Evolutionary conservation across 2,329 filamentous ascomycete genomes (phyloP).

Genomic region (Paraphaeosphaeria sporulosa): DNA sequence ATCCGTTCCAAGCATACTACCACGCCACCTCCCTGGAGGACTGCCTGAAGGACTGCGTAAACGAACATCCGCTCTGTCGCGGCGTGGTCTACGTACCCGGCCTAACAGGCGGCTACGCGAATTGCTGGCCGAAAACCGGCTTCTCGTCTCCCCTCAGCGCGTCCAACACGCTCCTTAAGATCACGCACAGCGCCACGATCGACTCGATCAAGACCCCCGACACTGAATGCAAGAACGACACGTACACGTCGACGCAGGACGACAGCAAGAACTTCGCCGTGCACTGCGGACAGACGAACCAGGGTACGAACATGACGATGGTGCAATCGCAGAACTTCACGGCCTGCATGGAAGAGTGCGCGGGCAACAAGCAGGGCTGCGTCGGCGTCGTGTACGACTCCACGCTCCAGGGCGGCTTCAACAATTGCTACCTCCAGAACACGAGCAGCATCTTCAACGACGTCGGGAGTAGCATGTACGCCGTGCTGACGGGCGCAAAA

Average conservation of each 20-base stretch:
- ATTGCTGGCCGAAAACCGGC: conserved; percentile 41
- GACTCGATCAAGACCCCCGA: conserved; percentile 29
- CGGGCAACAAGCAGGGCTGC: conserved; percentile 29
- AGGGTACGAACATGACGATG: conserved; percentile 38
- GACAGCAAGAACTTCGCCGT: conserved; percentile 36
- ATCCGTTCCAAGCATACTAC: conserved; percentile 32
- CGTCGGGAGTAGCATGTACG: conserved; percentile 30
- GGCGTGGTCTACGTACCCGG: conserved; percentile 39
- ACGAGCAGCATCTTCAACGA: conserved; percentile 32
- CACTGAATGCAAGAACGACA: conserved; percentile 22
- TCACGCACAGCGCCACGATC: conserved; percentile 37
- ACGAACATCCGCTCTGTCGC: conserved; percentile 39
- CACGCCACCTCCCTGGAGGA: conserved; percentile 37
- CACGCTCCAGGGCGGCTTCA: conserved; percentile 30
- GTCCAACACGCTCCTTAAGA: conserved; percentile 18
- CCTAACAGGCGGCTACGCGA: conserved; percentile 41
- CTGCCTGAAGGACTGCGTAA: conserved; percentile 37
- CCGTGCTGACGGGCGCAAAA: conserved; percentile 21
- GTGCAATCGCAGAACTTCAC: conserved; percentile 39
- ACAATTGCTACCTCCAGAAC: conserved; percentile 46
- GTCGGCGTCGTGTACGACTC: conserved; percentile 39
- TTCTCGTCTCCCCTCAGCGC: conserved; percentile 19
- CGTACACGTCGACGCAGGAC: conserved; percentile 21
- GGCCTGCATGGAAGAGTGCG: conserved; percentile 41
- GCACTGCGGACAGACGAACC: conserved; percentile 39